Conservation (phyloP, 148 eudicot species). For the Heliosperma pusillum region DNA sequence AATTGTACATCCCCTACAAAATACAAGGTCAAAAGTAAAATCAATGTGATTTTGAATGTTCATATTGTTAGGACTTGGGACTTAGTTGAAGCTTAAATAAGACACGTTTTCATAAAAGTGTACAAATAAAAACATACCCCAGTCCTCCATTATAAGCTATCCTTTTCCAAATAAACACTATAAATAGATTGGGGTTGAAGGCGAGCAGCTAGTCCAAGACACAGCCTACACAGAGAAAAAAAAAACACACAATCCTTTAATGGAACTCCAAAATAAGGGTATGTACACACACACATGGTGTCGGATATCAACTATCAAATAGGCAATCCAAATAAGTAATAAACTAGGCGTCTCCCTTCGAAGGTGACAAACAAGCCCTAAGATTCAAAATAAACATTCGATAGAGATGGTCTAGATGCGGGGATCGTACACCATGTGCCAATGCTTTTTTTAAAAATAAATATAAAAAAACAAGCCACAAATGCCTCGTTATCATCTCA, state of each 20-base stretch:
- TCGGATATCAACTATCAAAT: not conserved
- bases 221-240: constrained; percentile 9
- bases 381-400: not conserved
- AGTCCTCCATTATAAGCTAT: constrained; percentile 26
- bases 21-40: not conserved
- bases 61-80: not conserved
- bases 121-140: constrained; percentile 22
- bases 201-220: not conserved
- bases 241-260: not conserved
- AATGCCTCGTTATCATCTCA: not conserved
- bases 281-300: not conserved
- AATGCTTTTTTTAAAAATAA: not conserved
- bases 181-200: not conserved
- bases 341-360: too few species aligned
- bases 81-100: too few species aligned
- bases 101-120: not conserved
- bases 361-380: constrained; percentile 3
- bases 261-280: not conserved
- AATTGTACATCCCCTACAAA: not conserved
- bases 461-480: not conserved
- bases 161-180: not conserved
- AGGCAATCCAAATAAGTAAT: not conserved
- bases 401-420: not conserved
- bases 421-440: not conserved
- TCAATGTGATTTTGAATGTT: not conserved